These are phyloP conservation scores for Neurospora tetraspora DNA, from an alignment of 495 filamentous ascomycete species.

Conservation along the genomic window DNA sequence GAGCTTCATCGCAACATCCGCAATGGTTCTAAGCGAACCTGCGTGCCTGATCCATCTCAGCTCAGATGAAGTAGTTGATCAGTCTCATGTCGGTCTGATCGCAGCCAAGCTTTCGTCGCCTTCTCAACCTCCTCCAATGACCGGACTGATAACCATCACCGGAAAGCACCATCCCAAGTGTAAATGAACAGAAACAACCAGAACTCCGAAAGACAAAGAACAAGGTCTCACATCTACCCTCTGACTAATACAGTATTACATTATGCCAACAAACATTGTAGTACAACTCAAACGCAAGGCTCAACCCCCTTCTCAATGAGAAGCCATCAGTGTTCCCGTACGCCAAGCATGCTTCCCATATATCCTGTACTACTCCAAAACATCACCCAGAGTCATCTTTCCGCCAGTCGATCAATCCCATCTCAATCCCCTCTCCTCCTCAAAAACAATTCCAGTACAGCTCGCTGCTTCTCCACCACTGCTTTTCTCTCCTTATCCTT, in stretches of 20 bases:
- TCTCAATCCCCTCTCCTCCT: constrained; percentile 11
- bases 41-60: not conserved
- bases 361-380: not conserved
- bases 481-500: constrained; percentile 38
- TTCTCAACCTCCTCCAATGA: not conserved
- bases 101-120: not conserved
- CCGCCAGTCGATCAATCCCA: not conserved
- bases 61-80: not conserved
- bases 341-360: not conserved
- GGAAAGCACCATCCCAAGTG: not conserved
- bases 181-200: not conserved
- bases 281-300: not conserved
- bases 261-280: not conserved
- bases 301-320: not conserved
- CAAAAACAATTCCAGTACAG: constrained; percentile 32
- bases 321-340: not conserved
- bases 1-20: not conserved
- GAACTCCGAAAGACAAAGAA: not conserved
- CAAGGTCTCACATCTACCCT: not conserved
- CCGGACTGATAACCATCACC: not conserved
- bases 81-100: not conserved
- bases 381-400: not conserved
- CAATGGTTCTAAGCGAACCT: not conserved
- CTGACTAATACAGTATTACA: not conserved
- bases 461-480: constrained; percentile 35